These are phyloP conservation scores for Linum tenue DNA, from an alignment of 345 rosid genomes.

Conservation along the genomic window DNA sequence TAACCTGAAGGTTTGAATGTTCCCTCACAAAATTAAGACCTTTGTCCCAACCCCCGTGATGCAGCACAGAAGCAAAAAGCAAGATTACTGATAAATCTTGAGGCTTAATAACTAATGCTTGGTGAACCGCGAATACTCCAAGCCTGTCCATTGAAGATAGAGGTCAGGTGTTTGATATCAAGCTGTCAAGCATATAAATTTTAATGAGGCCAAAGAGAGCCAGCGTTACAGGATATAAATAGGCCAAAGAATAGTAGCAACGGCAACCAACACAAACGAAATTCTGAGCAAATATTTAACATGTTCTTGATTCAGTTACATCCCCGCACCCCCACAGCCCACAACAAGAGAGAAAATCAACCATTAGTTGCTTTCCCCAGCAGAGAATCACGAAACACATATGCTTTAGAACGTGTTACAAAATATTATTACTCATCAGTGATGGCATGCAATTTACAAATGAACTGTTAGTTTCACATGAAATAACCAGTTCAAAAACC, in stretches of 20 bases:
- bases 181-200: neutral
- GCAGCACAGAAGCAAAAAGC: slow-evolving; percentile 64
- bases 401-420: too few relatives aligned
- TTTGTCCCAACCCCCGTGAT: slow-evolving; percentile 58
- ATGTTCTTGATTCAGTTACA: too few relatives aligned
- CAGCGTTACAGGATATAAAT: neutral
- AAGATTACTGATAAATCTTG: slow-evolving; percentile 60
- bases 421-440: too few relatives aligned
- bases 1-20: slow-evolving; percentile 26
- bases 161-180: slow-evolving; percentile 11
- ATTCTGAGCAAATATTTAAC: too few relatives aligned
- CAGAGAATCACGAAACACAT: too few relatives aligned
- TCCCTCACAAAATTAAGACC: slow-evolving; percentile 56
- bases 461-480: neutral
- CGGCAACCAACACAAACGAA: neutral
- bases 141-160: slow-evolving; percentile 41
- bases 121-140: slow-evolving; percentile 80
- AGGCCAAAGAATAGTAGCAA: neutral
- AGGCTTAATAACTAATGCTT: slow-evolving; percentile 58
- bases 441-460: neutral
- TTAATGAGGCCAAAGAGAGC: neutral
- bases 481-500: neutral
- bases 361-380: too few relatives aligned
- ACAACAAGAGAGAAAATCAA: too few relatives aligned
- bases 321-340: too few relatives aligned